Conservation (phyloP, 805 yeast genomes). For the Kodamaea laetipori region DNA sequence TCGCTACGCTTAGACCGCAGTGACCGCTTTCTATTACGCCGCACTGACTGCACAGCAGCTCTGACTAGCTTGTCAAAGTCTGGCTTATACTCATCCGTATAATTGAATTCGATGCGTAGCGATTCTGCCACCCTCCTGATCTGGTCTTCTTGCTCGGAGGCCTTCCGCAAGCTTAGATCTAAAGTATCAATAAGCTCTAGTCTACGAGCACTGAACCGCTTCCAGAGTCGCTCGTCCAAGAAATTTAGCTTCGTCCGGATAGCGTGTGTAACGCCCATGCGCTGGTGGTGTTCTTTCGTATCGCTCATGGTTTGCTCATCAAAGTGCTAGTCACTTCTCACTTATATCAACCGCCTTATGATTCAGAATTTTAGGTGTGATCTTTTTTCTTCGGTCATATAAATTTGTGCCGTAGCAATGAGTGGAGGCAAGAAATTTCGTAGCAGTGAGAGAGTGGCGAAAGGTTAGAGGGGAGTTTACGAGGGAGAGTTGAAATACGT, state of each 20-base stretch:
- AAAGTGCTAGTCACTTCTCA: not conserved
- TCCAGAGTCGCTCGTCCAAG: conserved; percentile 83
- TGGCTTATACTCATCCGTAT: conserved; percentile 52
- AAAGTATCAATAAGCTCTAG: conserved; percentile 83
- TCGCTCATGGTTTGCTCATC: conserved; percentile 17
- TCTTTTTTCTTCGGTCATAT: conserved; percentile 1
- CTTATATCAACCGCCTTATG: not conserved
- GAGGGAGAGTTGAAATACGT: too few relatives aligned
- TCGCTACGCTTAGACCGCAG: conserved; percentile 29
- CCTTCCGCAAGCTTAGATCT: conserved; percentile 66
- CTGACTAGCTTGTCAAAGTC: conserved; percentile 91
- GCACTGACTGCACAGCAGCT: conserved; percentile 90
- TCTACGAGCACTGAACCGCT: conserved; percentile 84
- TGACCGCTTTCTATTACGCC: conserved; percentile 81
- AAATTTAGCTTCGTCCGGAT: conserved; percentile 69
- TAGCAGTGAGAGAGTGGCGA: too few relatives aligned
- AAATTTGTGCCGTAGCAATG: not conserved
- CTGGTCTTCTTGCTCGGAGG: conserved; percentile 87
- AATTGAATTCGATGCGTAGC: conserved; percentile 76
- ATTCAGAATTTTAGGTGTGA: conserved; percentile 2
- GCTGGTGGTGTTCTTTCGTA: conserved; percentile 18
- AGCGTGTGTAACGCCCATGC: conserved; percentile 55
- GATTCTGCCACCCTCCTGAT: conserved; percentile 77
- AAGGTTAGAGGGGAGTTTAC: too few relatives aligned
- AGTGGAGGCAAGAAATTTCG: too few relatives aligned